Evolutionary conservation across 2,329 filamentous ascomycete species (phyloP).

Genomic region (Zarea fungicola): DNA sequence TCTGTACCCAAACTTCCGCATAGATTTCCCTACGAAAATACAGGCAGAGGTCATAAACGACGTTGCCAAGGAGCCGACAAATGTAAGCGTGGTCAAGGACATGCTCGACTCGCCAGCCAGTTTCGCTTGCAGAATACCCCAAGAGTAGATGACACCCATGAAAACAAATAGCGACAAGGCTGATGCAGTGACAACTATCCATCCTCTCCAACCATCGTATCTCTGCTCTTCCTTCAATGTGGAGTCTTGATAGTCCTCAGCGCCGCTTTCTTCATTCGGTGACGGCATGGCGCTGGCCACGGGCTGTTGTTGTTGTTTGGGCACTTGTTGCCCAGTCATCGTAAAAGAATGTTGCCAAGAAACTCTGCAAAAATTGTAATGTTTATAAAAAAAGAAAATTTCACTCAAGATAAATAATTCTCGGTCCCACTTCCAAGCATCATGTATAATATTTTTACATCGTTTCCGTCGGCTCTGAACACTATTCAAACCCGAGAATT

Average conservation of each 20-base stretch:
- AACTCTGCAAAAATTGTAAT: neutral
- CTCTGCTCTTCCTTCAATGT: neutral
- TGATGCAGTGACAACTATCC: conserved; percentile 23
- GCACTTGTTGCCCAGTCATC: conserved; percentile 2
- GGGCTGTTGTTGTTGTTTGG: neutral
- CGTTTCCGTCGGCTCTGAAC: conserved; percentile 1
- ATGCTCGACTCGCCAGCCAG: conserved; percentile 19
- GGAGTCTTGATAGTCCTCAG: neutral
- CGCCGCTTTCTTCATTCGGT: conserved; percentile 8
- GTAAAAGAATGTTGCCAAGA: neutral
- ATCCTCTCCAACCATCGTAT: conserved; percentile 18
- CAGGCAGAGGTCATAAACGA: conserved; percentile 25
- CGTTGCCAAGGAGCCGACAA: conserved; percentile 24
- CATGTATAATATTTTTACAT: neutral
- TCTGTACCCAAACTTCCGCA: conserved; percentile 21
- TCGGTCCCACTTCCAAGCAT: neutral
- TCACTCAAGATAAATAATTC: neutral
- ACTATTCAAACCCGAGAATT: conserved; percentile 10
- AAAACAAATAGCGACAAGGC: conserved; percentile 23
- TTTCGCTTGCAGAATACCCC: conserved; percentile 23
- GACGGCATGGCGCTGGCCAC: neutral
- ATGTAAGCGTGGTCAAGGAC: conserved; percentile 22
- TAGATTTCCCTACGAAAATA: conserved; percentile 20
- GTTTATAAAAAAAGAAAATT: neutral
- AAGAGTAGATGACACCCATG: conserved; percentile 25